These are phyloP conservation scores for Pyricularia pennisetigena DNA, from an alignment of 2,329 filamentous ascomycete genomes.

Conservation along the genomic window DNA sequence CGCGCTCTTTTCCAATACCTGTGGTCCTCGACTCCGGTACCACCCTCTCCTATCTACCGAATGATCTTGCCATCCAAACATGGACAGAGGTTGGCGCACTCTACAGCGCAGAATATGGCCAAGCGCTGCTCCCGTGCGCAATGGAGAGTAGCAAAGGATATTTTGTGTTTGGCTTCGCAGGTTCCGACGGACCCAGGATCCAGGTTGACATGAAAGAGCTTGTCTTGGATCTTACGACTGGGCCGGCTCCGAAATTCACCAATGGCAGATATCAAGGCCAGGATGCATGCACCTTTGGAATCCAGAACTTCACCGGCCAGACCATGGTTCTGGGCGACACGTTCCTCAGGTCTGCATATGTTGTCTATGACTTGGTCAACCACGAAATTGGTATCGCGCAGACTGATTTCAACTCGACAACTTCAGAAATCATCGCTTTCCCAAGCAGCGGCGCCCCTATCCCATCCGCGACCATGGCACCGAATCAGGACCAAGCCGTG, in stretches of 20 bases:
- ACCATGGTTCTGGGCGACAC: conserved; percentile 45
- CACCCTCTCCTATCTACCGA: conserved; percentile 61
- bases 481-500: conserved; percentile 26
- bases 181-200: conserved; percentile 35
- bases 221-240: conserved; percentile 34
- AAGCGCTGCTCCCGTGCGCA: conserved; percentile 40
- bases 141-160: conserved; percentile 32
- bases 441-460: conserved; percentile 37
- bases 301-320: conserved; percentile 35
- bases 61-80: conserved; percentile 42
- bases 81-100: conserved; percentile 45
- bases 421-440: conserved; percentile 39
- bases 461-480: conserved; percentile 35
- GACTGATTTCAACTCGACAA: conserved; percentile 45
- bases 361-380: conserved; percentile 50
- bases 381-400: conserved; percentile 44
- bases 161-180: conserved; percentile 46
- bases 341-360: conserved; percentile 49
- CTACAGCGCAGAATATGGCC: conserved; percentile 24
- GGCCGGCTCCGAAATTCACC: conserved; percentile 21
- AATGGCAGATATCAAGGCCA: conserved; percentile 32
- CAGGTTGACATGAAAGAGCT: conserved; percentile 45
- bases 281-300: conserved; percentile 43
- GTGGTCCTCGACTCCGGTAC: conserved; percentile 68
- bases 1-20: conserved; percentile 34